Conservation (phyloP, 192 early-diverging fungal genomes). For the Gigaspora rosea region DNA sequence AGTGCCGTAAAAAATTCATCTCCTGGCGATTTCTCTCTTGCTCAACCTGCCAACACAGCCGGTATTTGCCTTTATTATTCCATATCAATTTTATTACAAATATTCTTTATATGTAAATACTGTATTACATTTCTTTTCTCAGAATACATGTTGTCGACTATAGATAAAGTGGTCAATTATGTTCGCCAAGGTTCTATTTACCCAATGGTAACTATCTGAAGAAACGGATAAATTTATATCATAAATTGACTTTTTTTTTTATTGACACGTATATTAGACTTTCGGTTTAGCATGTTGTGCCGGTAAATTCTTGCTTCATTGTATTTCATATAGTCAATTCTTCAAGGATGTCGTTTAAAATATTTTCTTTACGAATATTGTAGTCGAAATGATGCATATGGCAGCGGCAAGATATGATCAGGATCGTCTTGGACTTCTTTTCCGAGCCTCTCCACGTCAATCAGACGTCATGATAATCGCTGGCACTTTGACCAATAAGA, state of each 20-base stretch:
- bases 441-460: slow-evolving; percentile 95
- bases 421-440: slow-evolving; percentile 96
- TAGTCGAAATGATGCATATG: slow-evolving; percentile 94
- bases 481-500: slow-evolving; percentile 98
- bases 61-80: no score
- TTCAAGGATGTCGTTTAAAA: neutral
- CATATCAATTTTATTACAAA: no score
- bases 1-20: no score
- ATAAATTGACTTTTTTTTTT: slow-evolving; percentile 44
- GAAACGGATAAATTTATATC: no score
- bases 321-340: neutral
- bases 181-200: no score
- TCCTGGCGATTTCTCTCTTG: no score
- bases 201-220: no score
- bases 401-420: slow-evolving; percentile 97
- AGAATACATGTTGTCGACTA: slow-evolving; percentile 86
- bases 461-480: slow-evolving; percentile 99
- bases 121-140: slow-evolving; percentile 5
- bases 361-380: neutral
- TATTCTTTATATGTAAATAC: neutral
- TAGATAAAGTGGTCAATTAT: slow-evolving; percentile 91
- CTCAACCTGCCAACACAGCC: no score
- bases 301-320: no score
- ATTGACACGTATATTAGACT: slow-evolving; percentile 58
- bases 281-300: slow-evolving; percentile 96